Evolutionary conservation across 106 monocot genomes (phyloP).

Genomic region (Dioscorea zingiberensis): DNA sequence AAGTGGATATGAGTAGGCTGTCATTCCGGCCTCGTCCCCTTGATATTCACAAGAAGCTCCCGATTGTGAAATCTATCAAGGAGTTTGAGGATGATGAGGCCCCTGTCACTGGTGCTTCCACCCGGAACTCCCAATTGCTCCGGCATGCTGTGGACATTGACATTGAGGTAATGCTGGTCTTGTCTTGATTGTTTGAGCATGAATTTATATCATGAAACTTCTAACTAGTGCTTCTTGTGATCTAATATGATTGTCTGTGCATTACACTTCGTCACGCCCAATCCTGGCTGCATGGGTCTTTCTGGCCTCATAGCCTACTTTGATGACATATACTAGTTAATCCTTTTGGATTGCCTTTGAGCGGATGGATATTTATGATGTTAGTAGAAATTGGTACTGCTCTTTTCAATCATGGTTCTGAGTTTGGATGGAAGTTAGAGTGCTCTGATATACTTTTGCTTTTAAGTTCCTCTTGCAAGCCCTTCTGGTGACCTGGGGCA

Average conservation of each 20-base stretch:
- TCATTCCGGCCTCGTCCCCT: conserved; percentile 96
- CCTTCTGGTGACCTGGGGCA: too few species aligned
- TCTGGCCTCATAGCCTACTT: too few species aligned
- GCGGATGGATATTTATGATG: background rate
- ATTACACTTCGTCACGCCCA: too few species aligned
- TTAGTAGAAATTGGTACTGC: background rate
- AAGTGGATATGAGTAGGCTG: conserved; percentile 84
- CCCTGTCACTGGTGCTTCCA: conserved; percentile 42
- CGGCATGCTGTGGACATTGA: conserved; percentile 52
- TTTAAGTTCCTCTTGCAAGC: too few species aligned
- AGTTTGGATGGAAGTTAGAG: too few species aligned
- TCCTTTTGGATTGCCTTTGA: background rate
- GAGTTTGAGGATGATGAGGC: conserved; percentile 95
- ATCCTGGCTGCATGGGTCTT: too few species aligned
- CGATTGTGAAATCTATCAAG: conserved; percentile 78
- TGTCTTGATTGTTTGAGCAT: background rate
- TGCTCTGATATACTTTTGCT: too few species aligned
- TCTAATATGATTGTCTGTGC: background rate
- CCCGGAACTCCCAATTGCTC: conserved; percentile 61
- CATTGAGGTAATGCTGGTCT: conserved; percentile 54
- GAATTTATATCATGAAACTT: background rate
- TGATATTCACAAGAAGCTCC: conserved; percentile 98
- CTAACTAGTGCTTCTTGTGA: background rate
- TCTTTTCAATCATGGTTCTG: too few species aligned
- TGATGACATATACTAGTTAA: too few species aligned